These are phyloP conservation scores for Cyclotella choctawhatcheeana DNA, from an alignment of 108 stramenopile genomes.

Conservation along the genomic window DNA sequence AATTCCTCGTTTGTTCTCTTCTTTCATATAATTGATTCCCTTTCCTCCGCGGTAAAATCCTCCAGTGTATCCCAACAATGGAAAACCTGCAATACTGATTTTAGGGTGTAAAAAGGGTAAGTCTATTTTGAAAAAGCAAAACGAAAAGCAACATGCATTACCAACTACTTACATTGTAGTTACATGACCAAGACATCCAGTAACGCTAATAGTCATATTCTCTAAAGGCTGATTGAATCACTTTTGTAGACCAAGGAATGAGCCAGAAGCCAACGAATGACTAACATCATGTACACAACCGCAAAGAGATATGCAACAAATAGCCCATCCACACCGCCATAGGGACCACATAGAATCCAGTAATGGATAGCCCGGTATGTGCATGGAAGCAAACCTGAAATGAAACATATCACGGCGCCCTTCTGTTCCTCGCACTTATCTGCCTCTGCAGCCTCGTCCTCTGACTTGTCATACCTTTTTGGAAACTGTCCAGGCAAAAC, in stretches of 20 bases:
- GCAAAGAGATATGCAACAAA: background rate
- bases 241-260: constrained; percentile 1
- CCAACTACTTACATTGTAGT: background rate
- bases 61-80: background rate
- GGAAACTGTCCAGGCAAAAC: background rate
- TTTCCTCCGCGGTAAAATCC: background rate
- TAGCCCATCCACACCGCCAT: background rate
- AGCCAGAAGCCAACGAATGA: background rate
- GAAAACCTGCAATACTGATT: background rate
- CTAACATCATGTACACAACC: constrained; percentile 9
- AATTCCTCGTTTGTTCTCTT: constrained; percentile 1
- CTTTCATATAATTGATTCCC: background rate
- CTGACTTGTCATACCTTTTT: constrained; percentile 5
- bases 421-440: constrained; percentile 1
- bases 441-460: background rate
- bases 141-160: background rate
- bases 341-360: background rate
- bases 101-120: too few relatives aligned
- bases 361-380: background rate
- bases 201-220: background rate
- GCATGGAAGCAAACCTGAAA: background rate
- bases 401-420: background rate
- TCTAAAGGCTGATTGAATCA: background rate
- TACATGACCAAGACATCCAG: background rate
- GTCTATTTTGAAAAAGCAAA: too few relatives aligned